Conservation (phyloP, 495 filamentous ascomycete genomes). For the Penicillium ucsense region DNA sequence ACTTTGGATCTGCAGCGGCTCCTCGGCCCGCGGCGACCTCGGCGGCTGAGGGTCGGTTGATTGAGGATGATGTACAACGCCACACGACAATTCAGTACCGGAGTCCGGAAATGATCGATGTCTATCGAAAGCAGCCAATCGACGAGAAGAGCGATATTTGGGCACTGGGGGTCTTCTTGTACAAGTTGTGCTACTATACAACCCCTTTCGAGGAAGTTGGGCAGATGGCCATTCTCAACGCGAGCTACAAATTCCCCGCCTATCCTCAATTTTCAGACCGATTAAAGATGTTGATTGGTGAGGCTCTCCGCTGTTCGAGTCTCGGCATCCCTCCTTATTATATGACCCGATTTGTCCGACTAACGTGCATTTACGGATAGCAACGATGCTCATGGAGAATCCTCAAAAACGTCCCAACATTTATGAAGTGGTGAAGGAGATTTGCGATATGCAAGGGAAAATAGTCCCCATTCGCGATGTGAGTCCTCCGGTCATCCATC, state of each 20-base stretch:
- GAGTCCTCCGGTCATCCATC: constrained; percentile 19
- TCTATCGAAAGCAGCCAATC: constrained; percentile 91
- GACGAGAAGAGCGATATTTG: constrained; percentile 99
- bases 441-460: constrained; percentile 78
- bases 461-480: constrained; percentile 90
- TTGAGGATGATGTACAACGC: constrained; percentile 94
- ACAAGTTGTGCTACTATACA: constrained; percentile 99
- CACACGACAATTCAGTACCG: constrained; percentile 96
- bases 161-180: constrained; percentile 90
- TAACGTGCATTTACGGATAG: constrained; percentile 34
- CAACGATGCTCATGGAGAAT: constrained; percentile 82
- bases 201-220: constrained; percentile 97
- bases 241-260: constrained; percentile 82
- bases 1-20: constrained; percentile 88
- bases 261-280: constrained; percentile 85
- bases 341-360: neutral
- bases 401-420: constrained; percentile 81
- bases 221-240: constrained; percentile 96
- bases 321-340: too few species aligned
- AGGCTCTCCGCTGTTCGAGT: constrained; percentile 14
- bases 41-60: constrained; percentile 73
- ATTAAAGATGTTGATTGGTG: constrained; percentile 86
- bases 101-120: constrained; percentile 98
- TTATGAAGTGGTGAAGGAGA: constrained; percentile 80
- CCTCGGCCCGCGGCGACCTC: constrained; percentile 78